A percentile compares a stretch with the other conserved stretches of the same genome.
Conservation (phyloP, 495 filamentous ascomycete genomes). For the Lasiosphaeria hispida region DNA sequence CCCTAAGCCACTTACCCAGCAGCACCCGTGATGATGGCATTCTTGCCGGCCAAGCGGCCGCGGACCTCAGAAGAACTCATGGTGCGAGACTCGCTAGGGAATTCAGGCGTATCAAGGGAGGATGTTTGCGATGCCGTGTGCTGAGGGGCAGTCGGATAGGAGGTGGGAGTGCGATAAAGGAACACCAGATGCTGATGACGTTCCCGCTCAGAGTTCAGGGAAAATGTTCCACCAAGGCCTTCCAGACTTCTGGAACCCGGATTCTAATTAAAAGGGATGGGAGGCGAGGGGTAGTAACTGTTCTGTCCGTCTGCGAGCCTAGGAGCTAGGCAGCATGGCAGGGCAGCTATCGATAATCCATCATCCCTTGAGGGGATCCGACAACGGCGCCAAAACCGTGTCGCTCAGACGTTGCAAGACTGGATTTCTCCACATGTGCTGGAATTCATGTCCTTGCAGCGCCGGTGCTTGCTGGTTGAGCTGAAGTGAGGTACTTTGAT, state of each 20-base stretch:
- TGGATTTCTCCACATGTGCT: no score
- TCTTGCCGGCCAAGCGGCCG: constrained; percentile 81
- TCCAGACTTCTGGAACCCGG: no score
- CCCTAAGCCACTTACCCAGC: constrained; percentile 66
- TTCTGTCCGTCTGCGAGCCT: no score
- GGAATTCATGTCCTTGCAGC: no score
- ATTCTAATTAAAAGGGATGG: no score
- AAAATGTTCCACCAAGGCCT: no score
- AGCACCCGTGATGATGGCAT: constrained; percentile 89
- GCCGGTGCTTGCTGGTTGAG: neutral
- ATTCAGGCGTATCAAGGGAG: neutral
- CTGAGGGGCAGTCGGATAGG: neutral
- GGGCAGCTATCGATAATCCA: no score
- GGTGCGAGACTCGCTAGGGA: neutral
- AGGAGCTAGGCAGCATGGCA: no score
- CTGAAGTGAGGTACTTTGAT: neutral
- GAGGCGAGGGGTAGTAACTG: no score
- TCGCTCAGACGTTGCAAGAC: neutral
- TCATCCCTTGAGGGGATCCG: neutral
- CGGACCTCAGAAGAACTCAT: constrained; percentile 18
- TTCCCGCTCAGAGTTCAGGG: no score
- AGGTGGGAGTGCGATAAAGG: no score
- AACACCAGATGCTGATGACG: no score
- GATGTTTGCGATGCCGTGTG: neutral
- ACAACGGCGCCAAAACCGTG: constrained; percentile 9